A percentile compares a stretch with the other conserved stretches of the same genome.
phyloP scores from a whole-genome alignment of 140 eudicot species.

The Anethum foeniculum region DNA sequence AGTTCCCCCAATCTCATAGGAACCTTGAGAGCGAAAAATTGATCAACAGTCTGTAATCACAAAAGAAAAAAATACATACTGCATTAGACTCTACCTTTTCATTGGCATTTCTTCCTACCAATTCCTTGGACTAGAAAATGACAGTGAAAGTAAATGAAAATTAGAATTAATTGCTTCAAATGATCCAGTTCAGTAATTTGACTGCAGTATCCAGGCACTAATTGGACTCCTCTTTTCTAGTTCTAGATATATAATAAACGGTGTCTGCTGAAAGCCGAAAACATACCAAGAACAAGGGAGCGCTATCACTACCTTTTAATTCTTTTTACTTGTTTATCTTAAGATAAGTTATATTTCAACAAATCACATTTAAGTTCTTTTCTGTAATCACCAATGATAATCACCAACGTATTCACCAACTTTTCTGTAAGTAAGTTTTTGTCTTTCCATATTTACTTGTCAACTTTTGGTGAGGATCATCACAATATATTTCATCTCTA shows the following conservation, averaged over 20 bases:
- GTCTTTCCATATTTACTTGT: not conserved
- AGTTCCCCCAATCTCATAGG: slow-evolving; percentile 94
- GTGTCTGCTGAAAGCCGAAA: not conserved
- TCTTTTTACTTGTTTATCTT: too few relatives aligned
- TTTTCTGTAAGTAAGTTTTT: not conserved
- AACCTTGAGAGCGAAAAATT: slow-evolving; percentile 84
- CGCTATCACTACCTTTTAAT: too few relatives aligned
- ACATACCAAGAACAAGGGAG: too few relatives aligned
- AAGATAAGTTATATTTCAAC: not conserved
- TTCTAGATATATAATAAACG: not conserved
- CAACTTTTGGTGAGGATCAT: not conserved
- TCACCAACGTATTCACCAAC: not conserved
- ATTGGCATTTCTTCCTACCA: not conserved
- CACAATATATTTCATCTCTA: too few relatives aligned
- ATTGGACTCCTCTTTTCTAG: not conserved
- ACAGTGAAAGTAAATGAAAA: slow-evolving; percentile 11
- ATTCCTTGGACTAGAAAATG: slow-evolving; percentile 3
- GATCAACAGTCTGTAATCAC: slow-evolving; percentile 76
- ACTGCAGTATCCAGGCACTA: not conserved
- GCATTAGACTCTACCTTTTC: not conserved
- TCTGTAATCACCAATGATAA: not conserved
- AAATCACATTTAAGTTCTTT: not conserved
- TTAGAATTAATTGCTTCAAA: not conserved
- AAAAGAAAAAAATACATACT: not conserved
- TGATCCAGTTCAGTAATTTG: not conserved